Conservation (phyloP, 331 rosid genomes). For the Acacia pycnantha region DNA sequence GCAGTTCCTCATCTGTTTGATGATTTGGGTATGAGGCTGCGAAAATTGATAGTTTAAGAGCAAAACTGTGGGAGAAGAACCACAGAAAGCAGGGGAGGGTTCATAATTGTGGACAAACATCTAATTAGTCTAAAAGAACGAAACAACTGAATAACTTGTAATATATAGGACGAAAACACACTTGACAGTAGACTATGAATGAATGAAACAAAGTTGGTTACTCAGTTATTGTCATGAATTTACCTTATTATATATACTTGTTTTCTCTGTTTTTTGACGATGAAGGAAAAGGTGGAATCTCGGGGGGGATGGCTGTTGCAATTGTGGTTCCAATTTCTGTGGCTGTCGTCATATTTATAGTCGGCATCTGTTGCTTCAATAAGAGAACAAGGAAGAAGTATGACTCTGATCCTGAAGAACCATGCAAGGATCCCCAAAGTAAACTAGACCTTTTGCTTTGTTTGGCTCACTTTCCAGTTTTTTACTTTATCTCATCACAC, state of each 20-base stretch:
- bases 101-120: not conserved
- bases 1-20: not conserved
- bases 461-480: not conserved
- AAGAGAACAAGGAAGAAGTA: slow-evolving; percentile 13
- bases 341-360: slow-evolving; percentile 24
- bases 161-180: too few species aligned
- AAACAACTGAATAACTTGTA: too few species aligned
- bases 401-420: slow-evolving; percentile 14
- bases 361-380: slow-evolving; percentile 19
- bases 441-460: not conserved
- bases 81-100: not conserved
- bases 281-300: slow-evolving; percentile 19
- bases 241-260: not conserved
- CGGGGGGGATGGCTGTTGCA: slow-evolving; percentile 13
- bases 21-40: not conserved
- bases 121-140: not conserved
- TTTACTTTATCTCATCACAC: not conserved
- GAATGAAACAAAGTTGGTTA: not conserved
- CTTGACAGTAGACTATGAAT: too few species aligned
- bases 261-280: not conserved
- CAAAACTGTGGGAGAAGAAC: not conserved
- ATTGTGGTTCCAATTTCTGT: slow-evolving; percentile 26
- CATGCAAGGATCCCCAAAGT: not conserved
- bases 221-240: not conserved
- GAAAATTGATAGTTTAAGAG: not conserved